These are phyloP conservation scores for Rhodotorula toruloides DNA, from an alignment of 768 basidiomycete genomes.

Conservation along the genomic window DNA sequence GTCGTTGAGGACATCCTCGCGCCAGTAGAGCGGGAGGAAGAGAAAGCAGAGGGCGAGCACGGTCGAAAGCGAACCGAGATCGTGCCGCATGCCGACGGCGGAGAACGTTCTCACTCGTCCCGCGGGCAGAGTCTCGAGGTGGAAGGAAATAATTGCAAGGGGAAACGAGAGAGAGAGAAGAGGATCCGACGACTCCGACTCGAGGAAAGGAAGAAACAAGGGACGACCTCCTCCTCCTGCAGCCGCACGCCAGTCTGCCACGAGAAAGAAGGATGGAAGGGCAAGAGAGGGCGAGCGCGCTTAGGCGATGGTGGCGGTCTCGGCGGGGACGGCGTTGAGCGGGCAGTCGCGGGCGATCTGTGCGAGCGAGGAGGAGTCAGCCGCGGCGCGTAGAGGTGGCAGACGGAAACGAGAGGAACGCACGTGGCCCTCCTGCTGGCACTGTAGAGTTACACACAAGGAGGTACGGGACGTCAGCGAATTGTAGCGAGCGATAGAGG, in stretches of 20 bases:
- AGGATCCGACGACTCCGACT: background rate
- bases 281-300: background rate
- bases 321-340: conserved; percentile 16
- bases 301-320: conserved; percentile 19
- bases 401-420: background rate
- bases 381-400: background rate
- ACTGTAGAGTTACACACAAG: too few species aligned
- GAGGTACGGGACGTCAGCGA: too few species aligned
- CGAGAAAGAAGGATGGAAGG: background rate
- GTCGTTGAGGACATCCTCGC: background rate
- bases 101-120: background rate
- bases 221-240: background rate
- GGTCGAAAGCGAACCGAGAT: too few species aligned
- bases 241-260: background rate
- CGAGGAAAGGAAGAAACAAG: conserved; percentile 6
- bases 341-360: conserved; percentile 37
- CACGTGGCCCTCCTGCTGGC: conserved; percentile 34
- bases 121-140: background rate
- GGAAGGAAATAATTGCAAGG: background rate
- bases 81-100: too few species aligned
- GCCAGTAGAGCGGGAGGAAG: background rate
- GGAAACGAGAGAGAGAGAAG: background rate
- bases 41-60: background rate
- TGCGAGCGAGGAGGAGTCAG: background rate
- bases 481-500: background rate